These are phyloP conservation scores for Phoma sp. DNA, from an alignment of 2,329 filamentous ascomycete species.

Conservation along the genomic window DNA sequence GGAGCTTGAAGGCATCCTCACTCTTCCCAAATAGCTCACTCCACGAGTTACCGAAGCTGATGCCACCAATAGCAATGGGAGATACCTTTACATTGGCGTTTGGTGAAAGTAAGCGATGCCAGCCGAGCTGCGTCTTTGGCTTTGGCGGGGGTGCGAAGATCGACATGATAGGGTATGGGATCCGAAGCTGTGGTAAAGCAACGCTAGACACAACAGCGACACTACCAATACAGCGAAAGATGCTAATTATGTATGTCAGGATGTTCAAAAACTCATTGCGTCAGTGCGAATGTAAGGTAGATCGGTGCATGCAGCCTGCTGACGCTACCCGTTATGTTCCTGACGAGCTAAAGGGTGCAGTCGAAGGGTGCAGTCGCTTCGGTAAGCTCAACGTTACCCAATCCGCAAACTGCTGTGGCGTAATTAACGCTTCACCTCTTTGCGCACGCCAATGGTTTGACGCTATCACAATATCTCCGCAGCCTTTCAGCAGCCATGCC, in stretches of 20 bases:
- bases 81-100: conserved; percentile 64
- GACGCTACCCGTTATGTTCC: conserved; percentile 10
- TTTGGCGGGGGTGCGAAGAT: conserved; percentile 20
- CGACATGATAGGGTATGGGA: not conserved
- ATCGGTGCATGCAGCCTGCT: conserved; percentile 13
- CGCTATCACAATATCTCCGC: conserved; percentile 47
- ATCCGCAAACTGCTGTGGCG: conserved; percentile 10
- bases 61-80: conserved; percentile 62
- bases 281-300: not conserved
- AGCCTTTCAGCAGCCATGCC: conserved; percentile 51
- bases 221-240: not conserved
- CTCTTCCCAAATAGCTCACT: conserved; percentile 66
- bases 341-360: no score
- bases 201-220: not conserved
- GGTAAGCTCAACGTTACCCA: conserved; percentile 11
- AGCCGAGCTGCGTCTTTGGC: conserved; percentile 54
- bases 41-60: conserved; percentile 71
- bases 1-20: conserved; percentile 66
- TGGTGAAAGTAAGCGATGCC: conserved; percentile 71
- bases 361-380: not conserved
- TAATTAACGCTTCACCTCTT: conserved; percentile 19
- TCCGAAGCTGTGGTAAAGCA: no score
- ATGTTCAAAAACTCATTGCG: not conserved
- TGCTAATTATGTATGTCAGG: not conserved
- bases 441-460: conserved; percentile 28